A percentile compares a stretch with the other conserved stretches of the same genome.
Conservation (phyloP, 441 rosid genomes). For the Eugenia klotzschiana region DNA sequence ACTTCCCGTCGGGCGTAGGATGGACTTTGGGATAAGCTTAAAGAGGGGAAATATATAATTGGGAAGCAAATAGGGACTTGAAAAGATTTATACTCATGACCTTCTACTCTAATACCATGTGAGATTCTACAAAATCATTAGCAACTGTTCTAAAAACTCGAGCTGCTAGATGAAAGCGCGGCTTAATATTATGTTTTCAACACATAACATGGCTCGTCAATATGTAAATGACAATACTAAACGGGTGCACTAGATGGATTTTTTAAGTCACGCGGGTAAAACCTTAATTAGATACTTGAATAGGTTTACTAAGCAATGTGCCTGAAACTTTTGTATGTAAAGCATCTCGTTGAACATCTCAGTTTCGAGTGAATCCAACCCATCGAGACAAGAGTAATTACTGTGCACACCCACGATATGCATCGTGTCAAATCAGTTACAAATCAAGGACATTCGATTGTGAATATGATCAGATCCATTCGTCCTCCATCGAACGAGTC, state of each 20-base stretch:
- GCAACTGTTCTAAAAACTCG: too few species aligned
- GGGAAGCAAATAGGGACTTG: too few species aligned
- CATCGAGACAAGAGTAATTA: background rate
- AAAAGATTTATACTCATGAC: too few species aligned
- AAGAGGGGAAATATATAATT: too few species aligned
- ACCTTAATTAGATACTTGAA: background rate
- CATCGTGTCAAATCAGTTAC: background rate
- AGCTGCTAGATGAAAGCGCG: too few species aligned
- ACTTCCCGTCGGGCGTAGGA: too few species aligned
- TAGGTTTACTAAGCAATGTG: background rate
- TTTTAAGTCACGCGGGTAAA: background rate
- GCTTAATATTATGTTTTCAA: too few species aligned
- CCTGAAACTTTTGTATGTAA: background rate
- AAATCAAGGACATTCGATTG: background rate
- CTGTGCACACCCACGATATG: background rate
- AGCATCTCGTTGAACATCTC: background rate
- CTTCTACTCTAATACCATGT: too few species aligned
- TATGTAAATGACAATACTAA: background rate
- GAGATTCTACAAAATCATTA: too few species aligned
- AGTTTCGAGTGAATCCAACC: background rate
- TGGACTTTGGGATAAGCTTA: too few species aligned
- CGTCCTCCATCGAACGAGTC: rapidly evolving
- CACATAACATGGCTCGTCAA: background rate
- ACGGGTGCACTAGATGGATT: background rate
- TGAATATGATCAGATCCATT: background rate